Percentiles rank a stretch among this genome's conserved stretches.
phyloP scores from a whole-genome alignment of 2,329 filamentous ascomycete genomes.

The Cordyceps cateniannulata region DNA sequence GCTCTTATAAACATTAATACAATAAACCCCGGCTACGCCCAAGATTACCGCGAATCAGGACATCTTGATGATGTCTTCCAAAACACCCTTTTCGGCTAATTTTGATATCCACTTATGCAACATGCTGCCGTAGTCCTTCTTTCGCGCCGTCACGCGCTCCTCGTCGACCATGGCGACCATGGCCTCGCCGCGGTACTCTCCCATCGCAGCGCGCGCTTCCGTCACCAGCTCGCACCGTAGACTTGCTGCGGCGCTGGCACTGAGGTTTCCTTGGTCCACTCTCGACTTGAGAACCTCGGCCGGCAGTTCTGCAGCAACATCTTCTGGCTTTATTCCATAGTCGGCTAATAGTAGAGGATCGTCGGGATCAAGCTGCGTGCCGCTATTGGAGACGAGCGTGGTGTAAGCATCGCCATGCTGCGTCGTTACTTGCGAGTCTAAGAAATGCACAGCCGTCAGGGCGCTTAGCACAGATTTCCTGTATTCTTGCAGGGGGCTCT shows the following conservation, averaged over 20 bases:
- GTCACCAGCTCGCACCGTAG: conserved; percentile 33
- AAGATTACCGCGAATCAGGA: conserved; percentile 4
- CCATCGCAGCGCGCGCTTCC: conserved; percentile 36
- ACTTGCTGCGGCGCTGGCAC: conserved; percentile 23
- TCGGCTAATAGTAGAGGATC: neutral
- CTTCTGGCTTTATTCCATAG: neutral
- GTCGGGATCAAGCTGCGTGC: neutral
- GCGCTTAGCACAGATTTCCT: conserved; percentile 39
- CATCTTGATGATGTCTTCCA: conserved; percentile 38
- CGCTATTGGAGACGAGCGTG: conserved; percentile 2
- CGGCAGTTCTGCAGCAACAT: neutral
- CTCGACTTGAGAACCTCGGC: neutral
- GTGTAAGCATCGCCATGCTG: neutral
- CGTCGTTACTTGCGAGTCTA: conserved; percentile 28
- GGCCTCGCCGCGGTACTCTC: conserved; percentile 43
- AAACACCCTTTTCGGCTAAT: conserved; percentile 58
- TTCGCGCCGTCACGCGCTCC: conserved; percentile 45
- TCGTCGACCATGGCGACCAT: conserved; percentile 40
- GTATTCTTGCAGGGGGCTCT: conserved; percentile 52
- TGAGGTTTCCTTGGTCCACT: neutral
- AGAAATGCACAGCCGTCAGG: conserved; percentile 31
- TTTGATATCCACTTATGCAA: conserved; percentile 63
- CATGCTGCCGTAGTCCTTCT: conserved; percentile 63
- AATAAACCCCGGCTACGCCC: neutral
- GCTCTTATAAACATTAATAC: neutral